A percentile compares a stretch with the other conserved stretches of the same genome.
Conservation (phyloP, 2,329 filamentous ascomycete species). For the Arachnomyces sp. region DNA sequence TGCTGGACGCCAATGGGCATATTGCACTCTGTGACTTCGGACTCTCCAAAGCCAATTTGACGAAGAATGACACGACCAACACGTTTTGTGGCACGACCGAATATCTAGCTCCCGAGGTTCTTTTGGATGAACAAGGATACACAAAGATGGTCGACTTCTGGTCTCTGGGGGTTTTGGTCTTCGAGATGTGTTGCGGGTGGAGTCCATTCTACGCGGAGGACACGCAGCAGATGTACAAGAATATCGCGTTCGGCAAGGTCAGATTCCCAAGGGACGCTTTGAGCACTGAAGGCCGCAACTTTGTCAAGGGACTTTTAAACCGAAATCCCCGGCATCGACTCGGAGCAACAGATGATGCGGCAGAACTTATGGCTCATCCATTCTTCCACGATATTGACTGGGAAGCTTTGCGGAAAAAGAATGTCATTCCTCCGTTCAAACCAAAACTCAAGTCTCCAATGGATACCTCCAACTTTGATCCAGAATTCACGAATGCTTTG, state of each 20-base stretch:
- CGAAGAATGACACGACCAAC: conserved; percentile 95
- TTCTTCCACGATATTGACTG: conserved; percentile 96
- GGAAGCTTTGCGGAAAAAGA: conserved; percentile 78
- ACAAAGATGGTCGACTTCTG: conserved; percentile 99
- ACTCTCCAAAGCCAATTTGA: conserved; percentile 92
- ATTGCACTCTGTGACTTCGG: conserved; percentile 98
- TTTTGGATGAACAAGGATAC: conserved; percentile 93
- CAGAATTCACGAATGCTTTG: conserved; percentile 92
- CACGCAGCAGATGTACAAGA: conserved; percentile 99
- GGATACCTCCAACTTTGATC: conserved; percentile 96
- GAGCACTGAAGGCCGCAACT: conserved; percentile 90
- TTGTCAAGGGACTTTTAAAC: conserved; percentile 95
- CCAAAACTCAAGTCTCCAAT: conserved; percentile 93
- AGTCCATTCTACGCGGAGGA: conserved; percentile 98
- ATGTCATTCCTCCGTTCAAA: conserved; percentile 94
- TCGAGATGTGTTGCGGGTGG: conserved; percentile 99
- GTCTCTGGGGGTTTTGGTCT: conserved; percentile 94
- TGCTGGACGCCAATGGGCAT: conserved; percentile 93
- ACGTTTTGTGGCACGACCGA: conserved; percentile 98
- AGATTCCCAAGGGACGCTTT: conserved; percentile 91
- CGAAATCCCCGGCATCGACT: conserved; percentile 93
- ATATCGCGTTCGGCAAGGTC: conserved; percentile 98
- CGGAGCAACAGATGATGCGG: conserved; percentile 82
- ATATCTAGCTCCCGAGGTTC: conserved; percentile 89
- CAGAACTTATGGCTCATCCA: conserved; percentile 85